Evolutionary conservation across 305 asterid species (phyloP).

Genomic region (Ilex paraguariensis): DNA sequence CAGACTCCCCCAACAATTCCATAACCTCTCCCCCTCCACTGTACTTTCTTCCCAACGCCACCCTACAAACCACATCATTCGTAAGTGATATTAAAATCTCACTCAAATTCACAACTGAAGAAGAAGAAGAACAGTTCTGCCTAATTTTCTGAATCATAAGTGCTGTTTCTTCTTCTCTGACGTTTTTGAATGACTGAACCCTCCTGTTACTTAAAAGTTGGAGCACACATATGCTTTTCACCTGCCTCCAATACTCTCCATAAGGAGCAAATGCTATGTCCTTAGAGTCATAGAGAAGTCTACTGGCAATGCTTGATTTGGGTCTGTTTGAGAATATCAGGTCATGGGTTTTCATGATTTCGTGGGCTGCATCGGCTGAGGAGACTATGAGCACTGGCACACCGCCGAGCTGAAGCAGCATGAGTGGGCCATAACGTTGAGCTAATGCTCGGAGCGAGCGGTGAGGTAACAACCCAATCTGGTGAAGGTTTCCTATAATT

Average conservation of each 20-base stretch:
- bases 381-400: constrained; percentile 34
- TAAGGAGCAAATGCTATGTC: constrained; percentile 37
- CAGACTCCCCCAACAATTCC: constrained; percentile 20
- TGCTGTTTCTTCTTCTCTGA: constrained; percentile 39
- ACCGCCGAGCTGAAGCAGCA: constrained; percentile 43
- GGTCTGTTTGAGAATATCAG: constrained; percentile 42
- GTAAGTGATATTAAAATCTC: constrained; percentile 22
- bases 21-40: constrained; percentile 28
- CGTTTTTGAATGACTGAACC: constrained; percentile 37
- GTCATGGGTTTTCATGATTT: constrained; percentile 55
- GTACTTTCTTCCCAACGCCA: constrained; percentile 43
- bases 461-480: constrained; percentile 38
- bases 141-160: constrained; percentile 18
- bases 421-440: constrained; percentile 33
- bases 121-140: not conserved
- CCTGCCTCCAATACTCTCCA: constrained; percentile 52
- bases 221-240: constrained; percentile 37
- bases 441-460: constrained; percentile 38
- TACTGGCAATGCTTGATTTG: constrained; percentile 8
- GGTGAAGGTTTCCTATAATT: constrained; percentile 49
- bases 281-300: constrained; percentile 29
- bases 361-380: constrained; percentile 43
- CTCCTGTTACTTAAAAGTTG: constrained; percentile 40
- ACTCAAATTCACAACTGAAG: constrained; percentile 27
- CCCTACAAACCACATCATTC: constrained; percentile 36